Conservation (phyloP, 139 green algal genomes). For the Yamagishiella unicocca region DNA sequence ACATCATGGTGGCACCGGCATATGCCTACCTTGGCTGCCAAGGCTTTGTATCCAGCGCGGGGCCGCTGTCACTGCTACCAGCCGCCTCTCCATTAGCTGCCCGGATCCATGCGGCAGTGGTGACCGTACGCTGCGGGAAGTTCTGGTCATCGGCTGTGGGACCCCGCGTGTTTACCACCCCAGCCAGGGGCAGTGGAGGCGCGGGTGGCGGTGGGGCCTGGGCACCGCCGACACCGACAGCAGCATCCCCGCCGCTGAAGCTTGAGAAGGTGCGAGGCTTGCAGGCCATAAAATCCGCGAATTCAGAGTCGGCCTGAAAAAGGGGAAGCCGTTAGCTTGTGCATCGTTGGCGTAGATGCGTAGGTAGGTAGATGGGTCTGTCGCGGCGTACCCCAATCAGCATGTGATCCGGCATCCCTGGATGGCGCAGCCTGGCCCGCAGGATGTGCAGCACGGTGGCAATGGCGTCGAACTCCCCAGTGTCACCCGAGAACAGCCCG, state of each 20-base stretch:
- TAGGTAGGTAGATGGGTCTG: too few species aligned
- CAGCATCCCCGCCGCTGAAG: not conserved
- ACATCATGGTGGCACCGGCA: not conserved
- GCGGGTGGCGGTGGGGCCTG: not conserved
- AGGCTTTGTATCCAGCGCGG: too few species aligned
- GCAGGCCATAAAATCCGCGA: conserved; percentile 41
- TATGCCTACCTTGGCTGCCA: not conserved
- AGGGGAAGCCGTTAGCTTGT: too few species aligned
- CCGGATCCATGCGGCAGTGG: not conserved
- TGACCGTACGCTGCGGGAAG: conserved; percentile 28
- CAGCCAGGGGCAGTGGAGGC: not conserved
- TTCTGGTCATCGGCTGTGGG: not conserved
- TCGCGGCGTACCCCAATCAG: conserved; percentile 11
- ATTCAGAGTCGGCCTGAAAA: conserved; percentile 27
- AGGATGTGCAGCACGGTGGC: conserved; percentile 31
- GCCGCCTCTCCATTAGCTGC: not conserved
- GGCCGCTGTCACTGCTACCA: not conserved
- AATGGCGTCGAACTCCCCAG: conserved; percentile 18
- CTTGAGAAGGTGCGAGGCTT: not conserved
- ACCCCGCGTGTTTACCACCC: too few species aligned
- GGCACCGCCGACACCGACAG: not conserved
- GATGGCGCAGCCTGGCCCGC: not conserved
- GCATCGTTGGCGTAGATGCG: too few species aligned
- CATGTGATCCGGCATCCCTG: conserved; percentile 25
- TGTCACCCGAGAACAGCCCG: conserved; percentile 6